Base-by-base conservation (phyloP, 1,284 basidiomycete genomes). In the Trametes polyzona region DNA sequence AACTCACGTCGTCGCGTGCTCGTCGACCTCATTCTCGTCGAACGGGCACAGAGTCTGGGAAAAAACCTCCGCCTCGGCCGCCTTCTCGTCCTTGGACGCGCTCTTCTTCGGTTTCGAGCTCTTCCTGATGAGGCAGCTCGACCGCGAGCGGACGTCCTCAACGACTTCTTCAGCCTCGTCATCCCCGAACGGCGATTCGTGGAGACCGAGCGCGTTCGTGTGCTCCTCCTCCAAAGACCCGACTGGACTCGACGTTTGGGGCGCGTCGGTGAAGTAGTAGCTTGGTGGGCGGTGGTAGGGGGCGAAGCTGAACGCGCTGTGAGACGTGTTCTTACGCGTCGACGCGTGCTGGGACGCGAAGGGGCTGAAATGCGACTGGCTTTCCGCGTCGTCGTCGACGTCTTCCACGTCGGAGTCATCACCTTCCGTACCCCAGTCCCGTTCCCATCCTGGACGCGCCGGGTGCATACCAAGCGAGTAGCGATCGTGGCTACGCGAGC, bases 391-490 rank as follows among this genome's bases (percentile, higher is more conserved):
- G 41, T 73, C 73, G 3, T 72, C 73, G 36, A 73, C 71, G 0
- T 68, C 71, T 40, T 75, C 74, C 55, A 74, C 74, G 9, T 70
- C 71, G 30, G 69, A 61, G 50, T 62, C 68, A 63, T 65, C 59
- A 11, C 47, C 41, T 48, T 65, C 68, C 19, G 65, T 58, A 19
- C 52, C 53, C 65, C 69, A 69, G 42, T 72, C 74, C 44, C 71
- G 66, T 47, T 73, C 74, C 73, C 73, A 75, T 9, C 65, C 64
- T 6, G 73, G 72, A 27, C 69, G 66, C 49, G 65, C 35, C 8
- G 58, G 55, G 24, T 56, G 37, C 41, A 59, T 51, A 27, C 52
- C 59, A 36, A 64, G 32, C n/a, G 65, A 56, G 59, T 67, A 66
- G 24, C 66, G 41, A 48, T 67, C 68, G 62, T 71, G 70, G 52